Base-by-base conservation (phyloP, 2,329 filamentous ascomycete genomes). In the Curvularia lunata region DNA sequence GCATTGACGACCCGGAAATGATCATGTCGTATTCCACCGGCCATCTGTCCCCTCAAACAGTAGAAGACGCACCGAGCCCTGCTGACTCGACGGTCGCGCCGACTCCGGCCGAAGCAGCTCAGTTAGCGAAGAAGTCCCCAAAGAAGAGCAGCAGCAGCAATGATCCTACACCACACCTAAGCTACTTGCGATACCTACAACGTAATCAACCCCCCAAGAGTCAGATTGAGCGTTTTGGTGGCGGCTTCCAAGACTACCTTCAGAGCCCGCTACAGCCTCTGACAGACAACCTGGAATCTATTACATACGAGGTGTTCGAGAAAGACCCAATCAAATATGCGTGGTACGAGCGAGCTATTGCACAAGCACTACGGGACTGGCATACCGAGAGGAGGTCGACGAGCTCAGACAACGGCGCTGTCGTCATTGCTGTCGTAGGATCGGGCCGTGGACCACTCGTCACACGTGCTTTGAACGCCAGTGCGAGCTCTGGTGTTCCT, bases 271-370 rank as follows among this genome's bases (percentile, higher is more conserved):
- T 99, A 40, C 96, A 99, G 75, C 95, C 95, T 0, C 83, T 99
- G 13, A 94, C 94, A 0, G 95, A 99, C 76, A 99, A 99, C 68
- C 84, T 99, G 13, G 96, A 99, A 75, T 97, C 92, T 46, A 91
- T 96, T 41, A 99, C 95, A 0, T 99, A 99, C 76, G 95, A 99
- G 74, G 94, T 98, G 2, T 99, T 99, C 70, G 95, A 99, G 76
- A 96, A 96, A 66, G 96, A 99, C 64, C 95, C 95, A 0, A 91
- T 99, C 78, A 99, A 99, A 78, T 99, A 99, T 75, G 88, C 92
- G 63, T 96, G 94, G 83, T 99, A 99, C 74, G 92, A 98, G 75
- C 83, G 85, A 45, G 95, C 95, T 13, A 89, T 96, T 55, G 86
- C 86, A 4, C 86, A 91, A 63, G 94, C 95, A 0, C 82, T 99